Evolutionary conservation across 805 yeast genomes (phyloP).

Genomic region (Schizosaccharomyces pombe): DNA sequence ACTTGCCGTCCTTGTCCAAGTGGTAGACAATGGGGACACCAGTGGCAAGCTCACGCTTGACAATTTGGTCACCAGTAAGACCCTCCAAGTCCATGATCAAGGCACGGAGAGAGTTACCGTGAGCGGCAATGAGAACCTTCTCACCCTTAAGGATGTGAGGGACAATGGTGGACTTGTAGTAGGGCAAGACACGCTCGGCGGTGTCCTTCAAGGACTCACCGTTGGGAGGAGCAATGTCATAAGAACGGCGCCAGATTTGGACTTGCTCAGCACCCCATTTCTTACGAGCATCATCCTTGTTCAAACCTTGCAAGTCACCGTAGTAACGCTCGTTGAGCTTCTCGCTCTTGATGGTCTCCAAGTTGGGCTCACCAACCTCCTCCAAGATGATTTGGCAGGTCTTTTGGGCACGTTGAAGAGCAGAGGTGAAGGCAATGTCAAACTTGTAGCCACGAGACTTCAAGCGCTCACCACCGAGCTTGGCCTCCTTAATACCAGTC

Average conservation of each 20-base stretch:
- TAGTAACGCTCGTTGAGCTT: slow-evolving; percentile 97
- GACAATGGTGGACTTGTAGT: slow-evolving; percentile 85
- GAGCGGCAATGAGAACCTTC: slow-evolving; percentile 85
- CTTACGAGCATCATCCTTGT: slow-evolving; percentile 80
- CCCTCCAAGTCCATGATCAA: slow-evolving; percentile 85
- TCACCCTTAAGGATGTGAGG: slow-evolving; percentile 63
- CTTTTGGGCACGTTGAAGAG: slow-evolving; percentile 82
- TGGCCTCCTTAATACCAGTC: slow-evolving; percentile 73
- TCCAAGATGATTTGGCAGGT: slow-evolving; percentile 89
- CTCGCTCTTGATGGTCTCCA: slow-evolving; percentile 89
- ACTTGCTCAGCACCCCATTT: slow-evolving; percentile 76
- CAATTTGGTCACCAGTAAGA: slow-evolving; percentile 77
- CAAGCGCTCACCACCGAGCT: slow-evolving; percentile 76
- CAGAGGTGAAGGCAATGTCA: slow-evolving; percentile 75
- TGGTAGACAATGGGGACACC: slow-evolving; percentile 96
- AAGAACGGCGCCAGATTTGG: slow-evolving; percentile 94
- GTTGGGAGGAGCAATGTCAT: slow-evolving; percentile 90
- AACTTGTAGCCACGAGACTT: slow-evolving; percentile 69
- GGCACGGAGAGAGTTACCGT: slow-evolving; percentile 95
- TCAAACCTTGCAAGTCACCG: slow-evolving; percentile 97
- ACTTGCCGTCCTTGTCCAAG: slow-evolving; percentile 36
- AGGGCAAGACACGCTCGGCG: slow-evolving; percentile 87
- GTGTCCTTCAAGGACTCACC: slow-evolving; percentile 88
- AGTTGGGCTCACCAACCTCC: slow-evolving; percentile 66
- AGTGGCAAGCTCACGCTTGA: slow-evolving; percentile 89